Conservation (phyloP, 2,329 filamentous ascomycete genomes). For the Colletotrichum orchidophilum region DNA sequence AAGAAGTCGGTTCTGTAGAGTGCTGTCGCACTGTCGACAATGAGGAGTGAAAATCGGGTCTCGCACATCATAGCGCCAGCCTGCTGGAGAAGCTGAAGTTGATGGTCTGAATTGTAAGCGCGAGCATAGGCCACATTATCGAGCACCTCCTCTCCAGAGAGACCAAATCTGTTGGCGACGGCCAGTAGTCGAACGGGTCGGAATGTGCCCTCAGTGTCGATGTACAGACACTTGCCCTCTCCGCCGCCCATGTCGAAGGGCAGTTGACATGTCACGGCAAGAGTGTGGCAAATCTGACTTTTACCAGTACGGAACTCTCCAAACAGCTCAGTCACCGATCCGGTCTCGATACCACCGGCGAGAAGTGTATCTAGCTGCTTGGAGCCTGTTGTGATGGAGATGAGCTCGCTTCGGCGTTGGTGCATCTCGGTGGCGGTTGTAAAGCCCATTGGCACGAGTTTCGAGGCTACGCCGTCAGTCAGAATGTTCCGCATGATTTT, state of each 20-base stretch:
- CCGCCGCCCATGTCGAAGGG: slow-evolving; percentile 99
- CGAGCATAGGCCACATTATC: slow-evolving; percentile 98
- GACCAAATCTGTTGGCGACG: slow-evolving; percentile 92
- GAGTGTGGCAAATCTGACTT: slow-evolving; percentile 96
- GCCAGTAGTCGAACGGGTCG: slow-evolving; percentile 89
- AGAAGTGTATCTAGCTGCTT: slow-evolving; percentile 96
- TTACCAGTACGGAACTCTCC: slow-evolving; percentile 98
- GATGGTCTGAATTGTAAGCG: slow-evolving; percentile 98
- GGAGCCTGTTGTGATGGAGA: slow-evolving; percentile 97
- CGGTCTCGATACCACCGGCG: slow-evolving; percentile 94
- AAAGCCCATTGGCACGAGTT: slow-evolving; percentile 98
- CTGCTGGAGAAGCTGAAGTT: slow-evolving; percentile 93
- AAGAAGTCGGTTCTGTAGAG: slow-evolving; percentile 97
- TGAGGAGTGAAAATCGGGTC: slow-evolving; percentile 92
- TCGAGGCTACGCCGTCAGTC: slow-evolving; percentile 71
- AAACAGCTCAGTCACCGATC: slow-evolving; percentile 97
- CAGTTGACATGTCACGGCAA: slow-evolving; percentile 97
- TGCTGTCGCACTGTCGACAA: slow-evolving; percentile 95
- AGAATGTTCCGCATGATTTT: slow-evolving; percentile 23
- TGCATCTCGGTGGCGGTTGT: slow-evolving; percentile 99
- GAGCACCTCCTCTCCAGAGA: slow-evolving; percentile 95
- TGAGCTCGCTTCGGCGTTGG: slow-evolving; percentile 92
- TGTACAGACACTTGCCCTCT: slow-evolving; percentile 98
- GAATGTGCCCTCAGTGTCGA: slow-evolving; percentile 98
- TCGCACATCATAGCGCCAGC: slow-evolving; percentile 99